Conservation (phyloP, 23 red algal species). For the Gracilaria vermiculophylla region DNA sequence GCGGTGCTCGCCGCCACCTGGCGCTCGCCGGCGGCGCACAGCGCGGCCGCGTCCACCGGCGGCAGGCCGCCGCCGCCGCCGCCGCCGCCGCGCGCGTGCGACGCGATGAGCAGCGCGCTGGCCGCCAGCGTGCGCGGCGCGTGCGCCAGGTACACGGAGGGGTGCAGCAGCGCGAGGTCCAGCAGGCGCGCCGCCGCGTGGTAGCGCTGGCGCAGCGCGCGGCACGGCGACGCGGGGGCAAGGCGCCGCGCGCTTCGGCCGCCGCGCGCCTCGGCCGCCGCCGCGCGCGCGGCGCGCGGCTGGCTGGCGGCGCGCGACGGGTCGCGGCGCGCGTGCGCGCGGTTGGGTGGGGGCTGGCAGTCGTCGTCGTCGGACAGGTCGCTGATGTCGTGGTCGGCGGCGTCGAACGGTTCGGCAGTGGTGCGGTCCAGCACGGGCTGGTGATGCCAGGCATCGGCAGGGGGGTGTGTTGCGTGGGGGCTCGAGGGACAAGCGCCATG, state of each 20-base stretch:
- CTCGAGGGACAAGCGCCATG: too few species aligned
- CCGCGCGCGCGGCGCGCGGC: neutral
- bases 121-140: slow-evolving; percentile 16
- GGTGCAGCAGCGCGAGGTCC: slow-evolving; percentile 10
- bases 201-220: neutral
- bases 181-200: neutral
- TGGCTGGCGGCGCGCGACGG: neutral
- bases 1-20: neutral
- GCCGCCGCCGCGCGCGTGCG: neutral
- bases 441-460: neutral
- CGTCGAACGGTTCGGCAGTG: neutral
- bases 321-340: neutral
- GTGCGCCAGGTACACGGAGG: neutral
- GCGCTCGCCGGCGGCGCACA: neutral
- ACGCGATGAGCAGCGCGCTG: slow-evolving; percentile 1
- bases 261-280: too few species aligned
- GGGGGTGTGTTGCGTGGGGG: too few species aligned
- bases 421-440: neutral
- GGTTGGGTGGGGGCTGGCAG: neutral
- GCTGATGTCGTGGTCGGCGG: neutral
- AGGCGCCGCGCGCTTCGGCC: neutral
- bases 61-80: neutral
- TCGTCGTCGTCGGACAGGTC: slow-evolving; percentile 10
- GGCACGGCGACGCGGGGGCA: neutral
- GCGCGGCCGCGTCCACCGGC: neutral